These are phyloP conservation scores for Chrysophaeum taylorii DNA, from an alignment of 352 stramenopile genomes.

Conservation along the genomic window DNA sequence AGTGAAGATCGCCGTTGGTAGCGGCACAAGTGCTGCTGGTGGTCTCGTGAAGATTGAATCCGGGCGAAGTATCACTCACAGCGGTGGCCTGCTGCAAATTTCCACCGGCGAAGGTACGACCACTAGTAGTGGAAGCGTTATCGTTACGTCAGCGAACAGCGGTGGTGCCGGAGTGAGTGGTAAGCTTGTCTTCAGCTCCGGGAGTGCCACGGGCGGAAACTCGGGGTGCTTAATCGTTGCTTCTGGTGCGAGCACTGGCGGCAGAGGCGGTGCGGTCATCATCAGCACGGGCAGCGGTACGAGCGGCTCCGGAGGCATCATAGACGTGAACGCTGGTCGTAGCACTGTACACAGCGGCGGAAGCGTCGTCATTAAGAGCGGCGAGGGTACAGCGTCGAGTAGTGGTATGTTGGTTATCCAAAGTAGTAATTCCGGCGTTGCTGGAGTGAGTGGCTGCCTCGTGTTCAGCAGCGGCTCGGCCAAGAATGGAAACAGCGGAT, in stretches of 20 bases:
- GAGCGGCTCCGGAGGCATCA: constrained; percentile 31
- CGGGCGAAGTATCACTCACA: constrained; percentile 16
- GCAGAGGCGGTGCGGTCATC: constrained; percentile 21
- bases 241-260: constrained; percentile 12
- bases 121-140: too few species aligned
- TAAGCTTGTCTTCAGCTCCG: constrained; percentile 28
- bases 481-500: constrained; percentile 28
- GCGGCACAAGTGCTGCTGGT: too few species aligned
- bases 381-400: constrained; percentile 12
- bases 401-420: constrained; percentile 30
- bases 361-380: not conserved
- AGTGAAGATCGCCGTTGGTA: constrained; percentile 33
- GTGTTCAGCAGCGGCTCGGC: constrained; percentile 28
- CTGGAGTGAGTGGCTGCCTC: constrained; percentile 38
- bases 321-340: not conserved
- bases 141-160: constrained; percentile 25
- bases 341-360: not conserved
- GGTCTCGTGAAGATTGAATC: too few species aligned
- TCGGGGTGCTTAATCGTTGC: constrained; percentile 8
- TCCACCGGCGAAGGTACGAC: too few species aligned
- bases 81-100: constrained; percentile 15
- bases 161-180: constrained; percentile 28
- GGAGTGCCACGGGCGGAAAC: constrained; percentile 11
- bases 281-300: constrained; percentile 25
- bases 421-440: constrained; percentile 37